These are phyloP conservation scores for Apiotrichum gracile DNA, from an alignment of 1,284 basidiomycete genomes.

Conservation along the genomic window DNA sequence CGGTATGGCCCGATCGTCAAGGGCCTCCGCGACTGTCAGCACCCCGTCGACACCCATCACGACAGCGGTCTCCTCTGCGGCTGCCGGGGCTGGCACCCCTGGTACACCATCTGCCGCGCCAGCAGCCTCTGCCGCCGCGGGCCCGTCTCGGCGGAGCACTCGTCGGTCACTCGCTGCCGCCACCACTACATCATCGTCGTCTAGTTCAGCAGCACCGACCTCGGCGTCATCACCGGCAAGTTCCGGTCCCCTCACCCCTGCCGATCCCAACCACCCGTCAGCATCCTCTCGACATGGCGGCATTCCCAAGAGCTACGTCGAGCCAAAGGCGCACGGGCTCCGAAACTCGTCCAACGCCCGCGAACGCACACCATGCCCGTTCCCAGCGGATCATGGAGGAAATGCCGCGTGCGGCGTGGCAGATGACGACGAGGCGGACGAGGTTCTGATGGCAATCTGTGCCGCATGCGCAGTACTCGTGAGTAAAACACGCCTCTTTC, in stretches of 20 bases:
- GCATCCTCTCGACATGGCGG: background rate
- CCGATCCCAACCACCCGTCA: background rate
- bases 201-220: background rate
- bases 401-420: slow-evolving; percentile 31
- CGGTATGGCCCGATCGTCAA: slow-evolving; percentile 18
- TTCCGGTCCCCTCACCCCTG: slow-evolving; percentile 1
- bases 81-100: slow-evolving; percentile 1
- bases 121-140: background rate
- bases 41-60: slow-evolving; percentile 6
- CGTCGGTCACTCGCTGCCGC: slow-evolving; percentile 2
- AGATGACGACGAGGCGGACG: slow-evolving; percentile 41
- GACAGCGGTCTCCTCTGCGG: slow-evolving; percentile 1
- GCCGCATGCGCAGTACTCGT: slow-evolving; percentile 35
- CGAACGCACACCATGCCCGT: slow-evolving; percentile 36
- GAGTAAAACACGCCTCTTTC: slow-evolving; percentile 13
- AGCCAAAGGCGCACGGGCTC: slow-evolving; percentile 35
- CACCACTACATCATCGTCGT: background rate
- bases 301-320: slow-evolving; percentile 16
- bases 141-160: slow-evolving; percentile 3
- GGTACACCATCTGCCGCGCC: background rate
- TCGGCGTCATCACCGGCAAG: background rate
- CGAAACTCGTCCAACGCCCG: slow-evolving; percentile 28
- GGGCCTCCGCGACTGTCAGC: slow-evolving; percentile 13
- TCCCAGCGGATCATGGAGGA: slow-evolving; percentile 36
- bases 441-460: slow-evolving; percentile 42